Evolutionary conservation across 345 rosid species (phyloP).

Genomic region (Dipteronia dyeriana): DNA sequence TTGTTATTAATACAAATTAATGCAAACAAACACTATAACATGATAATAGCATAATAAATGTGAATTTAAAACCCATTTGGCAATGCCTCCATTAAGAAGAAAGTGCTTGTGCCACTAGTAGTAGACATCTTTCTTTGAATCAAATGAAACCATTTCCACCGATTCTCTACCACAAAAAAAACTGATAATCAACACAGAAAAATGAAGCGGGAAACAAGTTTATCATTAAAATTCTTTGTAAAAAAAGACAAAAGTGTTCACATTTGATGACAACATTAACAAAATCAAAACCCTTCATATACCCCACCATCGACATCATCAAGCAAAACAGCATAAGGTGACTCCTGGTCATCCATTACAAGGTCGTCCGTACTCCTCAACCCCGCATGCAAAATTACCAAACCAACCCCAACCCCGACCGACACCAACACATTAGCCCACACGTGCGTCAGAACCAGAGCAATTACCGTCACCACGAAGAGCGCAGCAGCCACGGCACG

Average conservation of each 20-base stretch:
- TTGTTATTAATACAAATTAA: no score
- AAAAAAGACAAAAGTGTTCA: not conserved
- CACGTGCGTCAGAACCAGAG: slow-evolving; percentile 45
- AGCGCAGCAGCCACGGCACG: slow-evolving; percentile 42
- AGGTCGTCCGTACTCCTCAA: slow-evolving; percentile 70
- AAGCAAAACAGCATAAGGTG: slow-evolving; percentile 60
- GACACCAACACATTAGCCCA: slow-evolving; percentile 50
- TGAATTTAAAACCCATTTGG: not conserved
- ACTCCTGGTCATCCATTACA: slow-evolving; percentile 58
- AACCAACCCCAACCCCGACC: slow-evolving; percentile 30
- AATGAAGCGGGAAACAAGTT: not conserved
- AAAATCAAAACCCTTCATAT: slow-evolving; percentile 42
- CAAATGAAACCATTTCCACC: no score
- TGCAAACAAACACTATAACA: not conserved
- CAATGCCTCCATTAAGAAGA: not conserved
- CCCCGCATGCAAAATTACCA: slow-evolving; percentile 53
- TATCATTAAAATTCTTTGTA: not conserved
- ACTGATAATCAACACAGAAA: no score
- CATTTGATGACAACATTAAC: not conserved
- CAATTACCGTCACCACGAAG: slow-evolving; percentile 36
- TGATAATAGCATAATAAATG: not conserved
- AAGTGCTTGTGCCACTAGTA: not conserved
- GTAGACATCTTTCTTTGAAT: no score
- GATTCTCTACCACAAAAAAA: not conserved
- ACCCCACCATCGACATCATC: slow-evolving; percentile 43